These are phyloP conservation scores for Pythium sp. DNA, from an alignment of 352 stramenopile genomes.

Conservation along the genomic window DNA sequence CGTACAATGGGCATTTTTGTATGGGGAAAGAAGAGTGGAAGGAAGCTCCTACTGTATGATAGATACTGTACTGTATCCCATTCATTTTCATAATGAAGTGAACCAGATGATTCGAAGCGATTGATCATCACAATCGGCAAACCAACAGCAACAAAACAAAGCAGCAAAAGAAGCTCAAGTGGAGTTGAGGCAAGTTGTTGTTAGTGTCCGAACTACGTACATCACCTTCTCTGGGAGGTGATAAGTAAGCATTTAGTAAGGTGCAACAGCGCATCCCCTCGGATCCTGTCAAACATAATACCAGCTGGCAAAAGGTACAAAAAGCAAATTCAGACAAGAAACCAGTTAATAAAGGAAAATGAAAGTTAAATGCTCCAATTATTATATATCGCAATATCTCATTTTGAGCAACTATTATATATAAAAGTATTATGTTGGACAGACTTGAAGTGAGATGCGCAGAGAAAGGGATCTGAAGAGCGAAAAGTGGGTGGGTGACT, in stretches of 20 bases:
- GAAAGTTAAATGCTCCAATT: no score
- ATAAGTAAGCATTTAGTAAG: slow-evolving; percentile 5
- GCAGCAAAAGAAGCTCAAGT: slow-evolving; percentile 4
- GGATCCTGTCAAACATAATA: neutral
- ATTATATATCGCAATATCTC: no score
- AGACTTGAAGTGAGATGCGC: neutral
- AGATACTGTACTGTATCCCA: neutral
- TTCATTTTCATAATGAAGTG: neutral
- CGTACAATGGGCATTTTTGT: neutral
- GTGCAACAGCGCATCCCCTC: neutral
- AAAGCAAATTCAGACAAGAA: neutral
- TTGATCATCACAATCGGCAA: neutral
- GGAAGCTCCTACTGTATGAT: slow-evolving; percentile 3
- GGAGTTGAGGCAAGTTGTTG: slow-evolving; percentile 1
- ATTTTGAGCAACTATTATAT: neutral
- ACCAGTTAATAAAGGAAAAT: neutral
- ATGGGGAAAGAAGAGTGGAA: slow-evolving; percentile 3
- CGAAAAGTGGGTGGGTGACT: neutral
- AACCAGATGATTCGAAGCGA: neutral
- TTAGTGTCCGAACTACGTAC: no score
- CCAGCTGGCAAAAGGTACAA: neutral
- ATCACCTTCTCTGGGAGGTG: neutral
- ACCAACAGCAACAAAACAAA: neutral
- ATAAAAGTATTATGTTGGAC: neutral
- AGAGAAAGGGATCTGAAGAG: neutral